Base-by-base conservation (phyloP, 2,329 filamentous ascomycete species). In the Fusarium sp. region DNA sequence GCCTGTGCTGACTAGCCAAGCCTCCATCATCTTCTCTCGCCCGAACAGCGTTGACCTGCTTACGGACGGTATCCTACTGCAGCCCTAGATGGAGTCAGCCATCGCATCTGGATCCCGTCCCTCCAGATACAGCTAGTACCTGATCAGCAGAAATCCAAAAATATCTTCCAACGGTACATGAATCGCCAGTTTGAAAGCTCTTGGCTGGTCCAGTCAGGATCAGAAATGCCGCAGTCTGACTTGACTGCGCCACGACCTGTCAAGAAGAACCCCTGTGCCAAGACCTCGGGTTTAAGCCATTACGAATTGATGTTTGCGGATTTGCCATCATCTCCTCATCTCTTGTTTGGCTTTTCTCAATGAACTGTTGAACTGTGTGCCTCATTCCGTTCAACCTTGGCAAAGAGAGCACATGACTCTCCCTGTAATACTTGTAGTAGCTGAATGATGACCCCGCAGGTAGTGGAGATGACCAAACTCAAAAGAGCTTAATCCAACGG, bases 61-160 rank as follows among this genome's bases (percentile, higher is more conserved):
- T 59, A 54, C 23, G 27, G 13, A 41, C 20, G 41, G 27, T 30
- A 10, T 30, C 49, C 63, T 60, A 23, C 20, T 23, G 56, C 42
- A 67, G 54, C 38, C 55, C 48, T 38, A 58, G 50, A 64, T 38
- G 33, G 23, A 33, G 33, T n/a, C 11, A 33, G 27, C 20, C 11
- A 45, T 38, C 38, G n/a, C 57, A 54, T 50, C 48, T 50, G 32
- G 8, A 32, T 66, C 44, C 61, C 60, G 60, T 60, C 64, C 62
- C 54, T 67, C 54, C 46, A 66, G 37, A 49, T 41, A 20, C 37
- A 57, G 32, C 40, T 41, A 61, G 50, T 55, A 60, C 66, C 62
- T 48, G 62, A 67, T 71, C 67, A 67, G 53, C 67, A 55, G 23
- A 37, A 48, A 45, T 56, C 69, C 64, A 72, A 71, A 71, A 71